These are phyloP conservation scores for Avena insularis DNA, from an alignment of 176 grass and related monocot genomes.

Conservation along the genomic window DNA sequence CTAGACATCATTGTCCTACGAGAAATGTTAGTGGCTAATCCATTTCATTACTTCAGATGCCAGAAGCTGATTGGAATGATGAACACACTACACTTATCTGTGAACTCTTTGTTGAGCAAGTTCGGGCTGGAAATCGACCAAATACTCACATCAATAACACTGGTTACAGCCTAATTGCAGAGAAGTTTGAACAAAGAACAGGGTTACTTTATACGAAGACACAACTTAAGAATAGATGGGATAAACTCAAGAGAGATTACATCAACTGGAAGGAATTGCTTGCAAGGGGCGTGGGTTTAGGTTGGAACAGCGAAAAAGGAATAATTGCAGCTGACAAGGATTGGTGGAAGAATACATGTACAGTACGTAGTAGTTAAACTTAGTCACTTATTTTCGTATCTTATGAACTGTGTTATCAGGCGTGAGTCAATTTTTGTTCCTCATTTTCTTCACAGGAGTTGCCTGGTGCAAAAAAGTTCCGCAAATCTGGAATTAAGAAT, in stretches of 20 bases:
- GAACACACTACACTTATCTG: conserved; percentile 48
- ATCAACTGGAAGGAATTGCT: conserved; percentile 48
- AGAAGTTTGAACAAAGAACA: conserved; percentile 47
- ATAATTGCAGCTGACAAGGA: conserved; percentile 46
- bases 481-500: conserved; percentile 34
- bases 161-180: conserved; percentile 41
- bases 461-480: conserved; percentile 47
- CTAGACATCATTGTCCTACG: not conserved
- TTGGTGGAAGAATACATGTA: conserved; percentile 60
- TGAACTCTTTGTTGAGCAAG: conserved; percentile 54
- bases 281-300: conserved; percentile 19
- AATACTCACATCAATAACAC: conserved; percentile 53
- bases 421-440: not conserved
- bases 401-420: not conserved
- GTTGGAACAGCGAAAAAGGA: conserved; percentile 41
- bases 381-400: not conserved
- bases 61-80: conserved; percentile 58
- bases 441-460: conserved; percentile 44
- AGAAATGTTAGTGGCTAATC: not conserved
- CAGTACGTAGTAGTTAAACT: conserved; percentile 34
- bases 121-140: conserved; percentile 45
- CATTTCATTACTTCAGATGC: conserved; percentile 39
- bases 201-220: conserved; percentile 40
- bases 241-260: conserved; percentile 50
- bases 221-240: conserved; percentile 62